Conservation (phyloP, 257 asterid species). For the Prunella vulgaris region DNA sequence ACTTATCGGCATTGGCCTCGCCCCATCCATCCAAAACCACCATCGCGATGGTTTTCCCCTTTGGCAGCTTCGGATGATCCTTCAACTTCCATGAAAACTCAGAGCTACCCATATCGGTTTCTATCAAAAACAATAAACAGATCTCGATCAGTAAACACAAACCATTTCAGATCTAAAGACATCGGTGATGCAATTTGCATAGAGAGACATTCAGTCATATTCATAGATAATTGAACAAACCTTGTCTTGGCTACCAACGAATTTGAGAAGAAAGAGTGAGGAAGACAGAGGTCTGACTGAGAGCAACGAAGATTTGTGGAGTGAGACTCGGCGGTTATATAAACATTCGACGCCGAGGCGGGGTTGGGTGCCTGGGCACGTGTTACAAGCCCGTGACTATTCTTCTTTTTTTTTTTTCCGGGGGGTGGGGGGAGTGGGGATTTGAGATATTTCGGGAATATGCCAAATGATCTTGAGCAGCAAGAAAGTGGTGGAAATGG, state of each 20-base stretch:
- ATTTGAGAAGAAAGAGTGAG: not conserved
- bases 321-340: not conserved
- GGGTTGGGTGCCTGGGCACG: not conserved
- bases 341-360: not conserved
- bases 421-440: too few relatives aligned
- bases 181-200: not conserved
- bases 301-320: not conserved
- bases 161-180: slow-evolving; percentile 23
- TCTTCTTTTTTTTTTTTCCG: too few relatives aligned
- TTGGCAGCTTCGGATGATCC: slow-evolving; percentile 85
- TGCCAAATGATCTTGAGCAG: slow-evolving; percentile 18
- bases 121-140: slow-evolving; percentile 17
- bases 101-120: slow-evolving; percentile 60
- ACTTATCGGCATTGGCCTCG: slow-evolving; percentile 74
- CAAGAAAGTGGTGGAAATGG: slow-evolving; percentile 17
- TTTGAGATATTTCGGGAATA: slow-evolving; percentile 25
- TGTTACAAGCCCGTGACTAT: not conserved
- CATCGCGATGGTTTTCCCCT: slow-evolving; percentile 76
- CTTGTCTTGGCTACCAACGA: not conserved
- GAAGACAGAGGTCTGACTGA: not conserved
- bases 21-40: slow-evolving; percentile 99
- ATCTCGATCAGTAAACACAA: slow-evolving; percentile 5
- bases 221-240: not conserved
- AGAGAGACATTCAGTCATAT: not conserved
- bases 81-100: slow-evolving; percentile 80